Evolutionary conservation across 2,329 filamentous ascomycete species (phyloP), one percentile per base, ranked within the genome.

Genomic region (Raffaelea albimanens): DNA sequence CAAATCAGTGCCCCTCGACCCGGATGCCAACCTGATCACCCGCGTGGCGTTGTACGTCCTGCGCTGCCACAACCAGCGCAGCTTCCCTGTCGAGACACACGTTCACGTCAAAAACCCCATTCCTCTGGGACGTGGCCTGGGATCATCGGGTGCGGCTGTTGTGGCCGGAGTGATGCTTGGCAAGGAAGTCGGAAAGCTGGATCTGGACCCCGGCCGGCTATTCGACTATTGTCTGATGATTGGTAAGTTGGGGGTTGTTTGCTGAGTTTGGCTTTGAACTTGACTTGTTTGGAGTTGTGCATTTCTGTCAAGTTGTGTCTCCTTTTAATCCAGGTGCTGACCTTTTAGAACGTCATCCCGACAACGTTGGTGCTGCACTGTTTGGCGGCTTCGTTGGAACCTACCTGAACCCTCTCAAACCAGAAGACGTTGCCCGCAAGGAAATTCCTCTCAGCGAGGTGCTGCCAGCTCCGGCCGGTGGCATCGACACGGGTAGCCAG

Each of bases 181-280:
- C 38, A 95, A 93, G 68, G 84, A 94, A 63, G 85, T 93, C 42
- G 91, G 90, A 34, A 76, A 83, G 29, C 74, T 98, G 52, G 73
- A 83, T 40, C 70, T 98, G 53, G 80, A 79, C 50, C 83, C 87
- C 59, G 85, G 87, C 54, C 77, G 93, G 36, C 78, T 98, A 62
- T 83, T 98, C 58, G 93, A 98, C 67, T 98, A 89, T 65, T 95
- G 88, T 62, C 73, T 98, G 56, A 98, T 98, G 93, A 95, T 96
- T 66, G 87, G 83, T 85, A 65, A 55, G 43, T 44, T 70, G 41
- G 13, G 20, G 25, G 25, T 29, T 29, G 7, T 29, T 13, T 13
- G n/a, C n/a, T n/a, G n/a, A n/a, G n/a, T 29, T 29, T 29, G 25
- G 7, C 25, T 29, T 29, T 29, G 25, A 7, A 13, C 25, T 29